Percentiles rank a stretch among this genome's conserved stretches.
Evolutionary conservation across 176 grass and related monocot genomes (phyloP).

Genomic region (Melocanna baccifera): DNA sequence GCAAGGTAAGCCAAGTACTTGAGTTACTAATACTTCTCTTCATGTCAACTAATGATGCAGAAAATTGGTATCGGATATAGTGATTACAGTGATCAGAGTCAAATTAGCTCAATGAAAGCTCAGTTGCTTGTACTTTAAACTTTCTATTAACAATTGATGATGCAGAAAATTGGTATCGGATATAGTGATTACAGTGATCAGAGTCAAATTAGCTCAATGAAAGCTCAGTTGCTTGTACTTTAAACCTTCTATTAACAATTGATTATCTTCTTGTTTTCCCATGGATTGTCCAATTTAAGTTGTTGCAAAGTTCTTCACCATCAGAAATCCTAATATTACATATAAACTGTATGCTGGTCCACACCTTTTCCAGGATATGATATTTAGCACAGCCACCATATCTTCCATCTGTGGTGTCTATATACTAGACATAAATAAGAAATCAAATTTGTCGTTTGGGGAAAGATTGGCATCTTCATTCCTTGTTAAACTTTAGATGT

Average conservation of each 20-base stretch:
- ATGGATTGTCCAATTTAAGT: not conserved
- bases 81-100: not conserved
- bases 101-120: not conserved
- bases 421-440: not conserved
- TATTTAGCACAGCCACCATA: not conserved
- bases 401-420: not conserved
- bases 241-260: not conserved
- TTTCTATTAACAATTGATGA: conserved; percentile 10
- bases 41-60: conserved; percentile 1
- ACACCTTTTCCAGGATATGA: not conserved
- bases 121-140: conserved; percentile 6
- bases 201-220: not conserved
- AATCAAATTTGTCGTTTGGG: not conserved
- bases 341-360: not conserved
- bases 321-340: not conserved
- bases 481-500: not conserved
- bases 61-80: not conserved
- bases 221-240: conserved; percentile 8
- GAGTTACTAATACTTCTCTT: not conserved
- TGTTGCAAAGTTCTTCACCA: not conserved
- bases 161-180: not conserved
- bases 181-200: not conserved
- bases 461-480: not conserved
- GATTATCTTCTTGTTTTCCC: not conserved
- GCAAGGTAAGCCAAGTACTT: conserved; percentile 18